These are phyloP conservation scores for Arxiozyma slooffiae DNA, from an alignment of 1,139 yeast genomes.

Conservation along the genomic window DNA sequence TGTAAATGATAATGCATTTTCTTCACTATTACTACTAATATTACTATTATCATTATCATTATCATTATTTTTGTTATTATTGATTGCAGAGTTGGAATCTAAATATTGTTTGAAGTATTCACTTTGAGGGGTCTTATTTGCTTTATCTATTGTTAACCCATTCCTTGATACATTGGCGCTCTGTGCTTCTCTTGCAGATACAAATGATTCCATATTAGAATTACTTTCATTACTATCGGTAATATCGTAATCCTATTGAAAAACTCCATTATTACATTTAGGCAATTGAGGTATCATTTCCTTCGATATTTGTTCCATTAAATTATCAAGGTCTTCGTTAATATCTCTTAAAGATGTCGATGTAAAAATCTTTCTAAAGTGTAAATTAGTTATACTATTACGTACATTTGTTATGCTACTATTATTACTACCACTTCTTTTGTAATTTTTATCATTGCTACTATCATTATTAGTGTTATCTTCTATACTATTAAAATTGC, in stretches of 20 bases:
- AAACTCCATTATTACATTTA: neutral
- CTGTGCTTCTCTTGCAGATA: constrained; percentile 4
- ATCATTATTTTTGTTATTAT: constrained; percentile 6
- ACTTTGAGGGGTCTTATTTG: constrained; percentile 11
- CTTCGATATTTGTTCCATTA: constrained; percentile 27
- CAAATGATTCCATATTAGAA: neutral
- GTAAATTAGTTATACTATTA: neutral
- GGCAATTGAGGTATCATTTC: constrained; percentile 24
- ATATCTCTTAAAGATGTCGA: constrained; percentile 12
- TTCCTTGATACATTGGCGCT: neutral
- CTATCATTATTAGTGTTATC: too few relatives aligned
- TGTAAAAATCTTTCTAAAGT: constrained; percentile 1
- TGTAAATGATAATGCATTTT: constrained; percentile 16
- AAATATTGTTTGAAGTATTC: constrained; percentile 18
- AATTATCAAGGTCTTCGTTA: constrained; percentile 24
- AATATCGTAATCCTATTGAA: neutral
- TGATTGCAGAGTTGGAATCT: constrained; percentile 6
- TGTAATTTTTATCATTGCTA: too few relatives aligned
- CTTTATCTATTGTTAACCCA: neutral
- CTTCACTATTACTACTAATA: constrained; percentile 6
- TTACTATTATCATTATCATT: constrained; percentile 1
- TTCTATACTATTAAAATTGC: neutral
- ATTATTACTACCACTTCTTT: neutral
- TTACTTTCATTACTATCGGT: neutral
- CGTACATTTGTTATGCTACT: neutral